Percentiles rank a stretch among this genome's conserved stretches.
Conservation (phyloP, 371 early-diverging fungal species). For the Lichtheimia ramosa region DNA sequence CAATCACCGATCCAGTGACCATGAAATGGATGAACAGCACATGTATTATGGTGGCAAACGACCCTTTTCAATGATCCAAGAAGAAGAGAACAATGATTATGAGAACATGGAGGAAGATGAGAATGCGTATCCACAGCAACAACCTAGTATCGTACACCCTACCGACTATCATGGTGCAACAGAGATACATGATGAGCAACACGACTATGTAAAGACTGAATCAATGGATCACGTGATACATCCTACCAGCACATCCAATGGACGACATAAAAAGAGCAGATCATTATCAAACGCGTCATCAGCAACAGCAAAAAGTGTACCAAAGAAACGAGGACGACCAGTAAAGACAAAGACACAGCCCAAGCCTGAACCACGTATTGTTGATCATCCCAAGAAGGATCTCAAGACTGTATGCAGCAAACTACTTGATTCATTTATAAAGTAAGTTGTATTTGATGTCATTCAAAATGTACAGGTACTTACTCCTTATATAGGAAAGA, state of each 20-base stretch:
- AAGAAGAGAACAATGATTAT: constrained; percentile 8
- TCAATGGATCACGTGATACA: not conserved
- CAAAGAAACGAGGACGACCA: constrained; percentile 46
- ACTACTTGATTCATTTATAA: constrained; percentile 53
- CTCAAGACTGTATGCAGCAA: constrained; percentile 46
- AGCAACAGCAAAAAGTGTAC: constrained; percentile 2
- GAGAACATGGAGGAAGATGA: not conserved
- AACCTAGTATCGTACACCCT: not conserved
- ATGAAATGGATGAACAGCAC: constrained; percentile 7
- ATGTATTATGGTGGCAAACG: constrained; percentile 25
- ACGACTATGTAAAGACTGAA: not conserved
- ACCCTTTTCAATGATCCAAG: constrained; percentile 25
- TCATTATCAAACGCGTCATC: not conserved
- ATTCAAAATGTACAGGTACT: not conserved
- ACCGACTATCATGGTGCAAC: not conserved
- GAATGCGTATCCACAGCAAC: not conserved
- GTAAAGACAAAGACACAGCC: constrained; percentile 28
- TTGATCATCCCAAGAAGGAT: constrained; percentile 39
- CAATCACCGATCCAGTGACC: not conserved
- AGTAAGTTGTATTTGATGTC: constrained; percentile 27
- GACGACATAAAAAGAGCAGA: too few relatives aligned
- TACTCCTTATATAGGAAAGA: constrained; percentile 36
- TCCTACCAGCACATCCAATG: not conserved
- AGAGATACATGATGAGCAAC: not conserved
- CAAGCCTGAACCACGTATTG: constrained; percentile 25